These are phyloP conservation scores for Penicillium rolfsii DNA, from an alignment of 2,329 filamentous ascomycete genomes.

Conservation along the genomic window DNA sequence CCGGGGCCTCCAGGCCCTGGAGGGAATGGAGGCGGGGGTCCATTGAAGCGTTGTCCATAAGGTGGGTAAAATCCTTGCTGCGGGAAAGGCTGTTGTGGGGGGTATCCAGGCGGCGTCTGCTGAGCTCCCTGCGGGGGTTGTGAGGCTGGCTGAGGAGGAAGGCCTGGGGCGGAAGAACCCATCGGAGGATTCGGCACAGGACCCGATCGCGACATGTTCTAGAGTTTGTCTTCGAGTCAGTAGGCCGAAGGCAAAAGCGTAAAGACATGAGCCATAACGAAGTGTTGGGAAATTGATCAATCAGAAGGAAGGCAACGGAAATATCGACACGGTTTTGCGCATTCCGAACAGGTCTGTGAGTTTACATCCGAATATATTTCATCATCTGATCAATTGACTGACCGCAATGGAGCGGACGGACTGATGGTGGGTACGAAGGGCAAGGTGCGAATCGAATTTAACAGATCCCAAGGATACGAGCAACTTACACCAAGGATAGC, in stretches of 20 bases:
- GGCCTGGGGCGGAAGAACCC: constrained; percentile 35
- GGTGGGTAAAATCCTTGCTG: constrained; percentile 49
- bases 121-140: constrained; percentile 49
- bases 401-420: constrained; percentile 14
- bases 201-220: constrained; percentile 51
- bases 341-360: constrained; percentile 73
- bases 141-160: constrained; percentile 48
- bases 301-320: constrained; percentile 99
- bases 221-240: constrained; percentile 34
- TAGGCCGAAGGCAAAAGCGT: constrained; percentile 12
- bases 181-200: constrained; percentile 30
- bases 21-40: constrained; percentile 56
- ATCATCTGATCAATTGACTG: constrained; percentile 53
- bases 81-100: constrained; percentile 47
- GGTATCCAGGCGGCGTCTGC: constrained; percentile 45
- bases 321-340: constrained; percentile 95
- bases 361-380: constrained; percentile 99
- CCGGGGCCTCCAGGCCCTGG: constrained; percentile 65
- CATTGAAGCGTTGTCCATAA: constrained; percentile 52
- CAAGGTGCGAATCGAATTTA: constrained; percentile 13
- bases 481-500: constrained; percentile 94
- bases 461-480: constrained; percentile 7
- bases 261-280: constrained; percentile 2
- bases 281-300: constrained; percentile 38
- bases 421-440: constrained; percentile 7